Base-by-base conservation (phyloP, 768 basidiomycete species). In the Terana coerulea region DNA sequence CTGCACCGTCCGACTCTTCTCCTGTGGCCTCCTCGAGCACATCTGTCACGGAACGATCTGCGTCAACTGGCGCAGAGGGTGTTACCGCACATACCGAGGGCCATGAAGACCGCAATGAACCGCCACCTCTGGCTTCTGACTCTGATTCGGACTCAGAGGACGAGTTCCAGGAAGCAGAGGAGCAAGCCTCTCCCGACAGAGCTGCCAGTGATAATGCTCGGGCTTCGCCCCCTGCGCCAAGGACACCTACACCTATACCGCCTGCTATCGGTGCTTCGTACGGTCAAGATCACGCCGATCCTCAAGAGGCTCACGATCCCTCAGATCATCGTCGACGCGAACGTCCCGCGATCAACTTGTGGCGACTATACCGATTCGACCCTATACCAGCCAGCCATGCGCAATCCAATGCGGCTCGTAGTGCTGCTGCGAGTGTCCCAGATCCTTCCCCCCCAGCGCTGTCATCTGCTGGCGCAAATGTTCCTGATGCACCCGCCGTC, bases 351-450 rank as follows among this genome's bases (percentile, higher is more conserved):
- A 73, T 91, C 51, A 91, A 91, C 61, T 87, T 88, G 81, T 91
- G 89, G 89, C 73, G 88, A 49, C 67, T 89, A 59, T 89, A 89
- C 62, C 79, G 88, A n/a, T 91, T 90, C 71, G 86, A 85, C 7
- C 75, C 87, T 33, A 84, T 89, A 57, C 57, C 69, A 12, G 71
- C 76, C 15, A 26, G 30, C 24, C 63, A 62, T 21, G 56, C 45
- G 28, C 58, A 41, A 47, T 56, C 19, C 2, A 56, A 59, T 42
- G 59, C 62, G 31, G 40, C 54, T n/a, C n/a, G n/a, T n/a, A n/a
- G n/a, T n/a, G n/a, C n/a, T n/a, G n/a, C n/a, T n/a, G n/a, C n/a
- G n/a, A n/a, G n/a, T n/a, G n/a, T n/a, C n/a, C n/a, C n/a, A n/a
- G n/a, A n/a, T n/a, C n/a, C n/a, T n/a, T n/a, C n/a, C n/a, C n/a